Evolutionary conservation across 139 green algal species (phyloP), one percentile per base, ranked within the genome.

Genomic region (Diplosphaera chodatii): DNA sequence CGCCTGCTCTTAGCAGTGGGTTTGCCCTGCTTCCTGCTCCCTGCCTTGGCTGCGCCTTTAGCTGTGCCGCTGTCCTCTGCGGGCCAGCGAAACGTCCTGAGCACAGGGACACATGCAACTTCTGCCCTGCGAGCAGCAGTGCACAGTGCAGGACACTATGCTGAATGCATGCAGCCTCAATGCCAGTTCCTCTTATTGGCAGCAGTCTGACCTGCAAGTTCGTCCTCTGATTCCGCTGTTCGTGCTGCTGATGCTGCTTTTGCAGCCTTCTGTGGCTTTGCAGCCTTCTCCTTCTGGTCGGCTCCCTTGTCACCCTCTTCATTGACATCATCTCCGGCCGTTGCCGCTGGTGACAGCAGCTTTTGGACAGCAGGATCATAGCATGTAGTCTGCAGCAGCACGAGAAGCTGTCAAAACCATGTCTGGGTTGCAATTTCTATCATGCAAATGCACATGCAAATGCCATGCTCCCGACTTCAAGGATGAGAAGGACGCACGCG

Each of bases 311-410:
- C n/a, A n/a, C n/a, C n/a, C n/a, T n/a, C n/a, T n/a, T n/a, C n/a
- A 27, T 23, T 56, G 2, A 16, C 56, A 8, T n/a, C 56, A 6
- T 33, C 63, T 25, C n/a, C 68, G 27, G 20, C 21, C n/a, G n/a
- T n/a, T 65, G 63, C 56, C 63, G 59, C n/a, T 28, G 8, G 28
- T 23, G 32, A 28, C 27, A 40, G 23, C 22, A 87, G 65, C 77
- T 89, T 90, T 69, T 96, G 91, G 67, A 95, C 59, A 1, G 74
- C 74, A 21, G 91, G 90, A 70, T 96, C 91, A 65, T 84, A 91
- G 2, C 87, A 88, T 20, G 80, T 86, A n/a, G 90, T 94, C 64
- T 76, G 75, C 74, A 75, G 6, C 40, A 66, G 29, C 30, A 41
- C 3, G n/a, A n/a, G n/a, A n/a, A n/a, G n/a, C n/a, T n/a, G n/a